Conservation (phyloP, 345 rosid genomes). For the Gossypium thurberi region DNA sequence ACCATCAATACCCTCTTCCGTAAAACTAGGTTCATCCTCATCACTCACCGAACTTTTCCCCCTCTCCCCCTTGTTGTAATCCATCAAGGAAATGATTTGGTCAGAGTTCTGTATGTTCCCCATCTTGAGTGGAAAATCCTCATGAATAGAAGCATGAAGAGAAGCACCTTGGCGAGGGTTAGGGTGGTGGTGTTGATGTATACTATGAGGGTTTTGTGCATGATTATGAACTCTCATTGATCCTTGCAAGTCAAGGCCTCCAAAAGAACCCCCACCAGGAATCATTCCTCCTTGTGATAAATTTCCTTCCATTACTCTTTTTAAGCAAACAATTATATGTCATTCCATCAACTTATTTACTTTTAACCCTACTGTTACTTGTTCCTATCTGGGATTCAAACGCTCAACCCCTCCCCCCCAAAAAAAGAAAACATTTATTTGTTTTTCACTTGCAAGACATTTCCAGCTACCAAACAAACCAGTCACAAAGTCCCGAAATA, state of each 20-base stretch:
- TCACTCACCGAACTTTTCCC: slow-evolving; percentile 61
- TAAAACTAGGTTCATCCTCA: slow-evolving; percentile 78
- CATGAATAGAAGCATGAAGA: slow-evolving; percentile 37
- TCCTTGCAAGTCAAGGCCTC: slow-evolving; percentile 67
- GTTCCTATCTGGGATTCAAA: neutral
- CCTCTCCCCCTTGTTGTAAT: slow-evolving; percentile 49
- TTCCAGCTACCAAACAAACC: neutral
- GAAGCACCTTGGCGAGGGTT: slow-evolving; percentile 41
- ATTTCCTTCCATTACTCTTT: slow-evolving; percentile 55
- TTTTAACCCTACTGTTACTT: slow-evolving; percentile 10
- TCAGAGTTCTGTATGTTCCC: slow-evolving; percentile 56
- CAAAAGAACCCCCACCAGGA: slow-evolving; percentile 56
- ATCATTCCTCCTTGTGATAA: slow-evolving; percentile 63
- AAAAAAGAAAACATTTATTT: slow-evolving; percentile 9
- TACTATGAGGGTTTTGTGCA: slow-evolving; percentile 35
- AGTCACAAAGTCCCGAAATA: neutral
- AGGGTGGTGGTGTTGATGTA: slow-evolving; percentile 52
- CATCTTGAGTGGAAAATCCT: slow-evolving; percentile 67
- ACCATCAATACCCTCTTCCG: slow-evolving; percentile 62
- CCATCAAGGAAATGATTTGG: slow-evolving; percentile 36
- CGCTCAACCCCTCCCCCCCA: neutral
- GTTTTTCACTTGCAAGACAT: slow-evolving; percentile 8
- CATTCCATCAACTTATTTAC: slow-evolving; percentile 12
- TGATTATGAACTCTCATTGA: slow-evolving; percentile 54
- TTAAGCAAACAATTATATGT: slow-evolving; percentile 11